Evolutionary conservation across 1,284 basidiomycete genomes (phyloP).

Genomic region (Puccinia hordei): DNA sequence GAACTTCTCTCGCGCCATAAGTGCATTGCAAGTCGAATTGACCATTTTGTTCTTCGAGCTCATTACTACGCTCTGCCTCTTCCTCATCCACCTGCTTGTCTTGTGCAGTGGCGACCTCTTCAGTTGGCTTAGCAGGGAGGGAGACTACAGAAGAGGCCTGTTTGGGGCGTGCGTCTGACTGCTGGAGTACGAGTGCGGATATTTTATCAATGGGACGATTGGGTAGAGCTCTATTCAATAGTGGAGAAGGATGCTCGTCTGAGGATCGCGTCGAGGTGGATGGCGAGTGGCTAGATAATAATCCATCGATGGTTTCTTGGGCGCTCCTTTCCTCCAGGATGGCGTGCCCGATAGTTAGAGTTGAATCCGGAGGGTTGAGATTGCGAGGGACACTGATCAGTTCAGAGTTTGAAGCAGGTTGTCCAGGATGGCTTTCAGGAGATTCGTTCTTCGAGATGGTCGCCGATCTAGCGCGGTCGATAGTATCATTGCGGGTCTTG

Average conservation of each 20-base stretch:
- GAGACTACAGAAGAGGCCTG: background rate
- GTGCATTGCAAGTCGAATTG: background rate
- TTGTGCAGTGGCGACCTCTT: background rate
- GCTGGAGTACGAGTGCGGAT: background rate
- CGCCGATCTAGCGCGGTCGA: background rate
- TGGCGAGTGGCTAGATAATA: background rate
- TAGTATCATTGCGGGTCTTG: background rate
- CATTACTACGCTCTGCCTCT: background rate
- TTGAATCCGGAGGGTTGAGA: background rate
- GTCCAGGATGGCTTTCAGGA: background rate
- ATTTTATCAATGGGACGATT: background rate
- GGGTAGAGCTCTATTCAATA: background rate
- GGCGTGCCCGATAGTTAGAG: background rate
- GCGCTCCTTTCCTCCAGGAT: background rate
- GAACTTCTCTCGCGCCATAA: constrained; percentile 11
- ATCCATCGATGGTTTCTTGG: background rate
- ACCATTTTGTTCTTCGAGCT: background rate
- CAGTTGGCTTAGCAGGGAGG: background rate
- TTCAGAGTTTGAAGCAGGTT: background rate
- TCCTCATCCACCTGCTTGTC: background rate
- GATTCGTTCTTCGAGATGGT: background rate
- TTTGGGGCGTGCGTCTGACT: background rate
- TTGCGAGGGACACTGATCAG: background rate
- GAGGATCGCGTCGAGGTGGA: background rate
- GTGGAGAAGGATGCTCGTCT: background rate